Conservation (phyloP, 306 rosid genomes). For the Rosa persica region DNA sequence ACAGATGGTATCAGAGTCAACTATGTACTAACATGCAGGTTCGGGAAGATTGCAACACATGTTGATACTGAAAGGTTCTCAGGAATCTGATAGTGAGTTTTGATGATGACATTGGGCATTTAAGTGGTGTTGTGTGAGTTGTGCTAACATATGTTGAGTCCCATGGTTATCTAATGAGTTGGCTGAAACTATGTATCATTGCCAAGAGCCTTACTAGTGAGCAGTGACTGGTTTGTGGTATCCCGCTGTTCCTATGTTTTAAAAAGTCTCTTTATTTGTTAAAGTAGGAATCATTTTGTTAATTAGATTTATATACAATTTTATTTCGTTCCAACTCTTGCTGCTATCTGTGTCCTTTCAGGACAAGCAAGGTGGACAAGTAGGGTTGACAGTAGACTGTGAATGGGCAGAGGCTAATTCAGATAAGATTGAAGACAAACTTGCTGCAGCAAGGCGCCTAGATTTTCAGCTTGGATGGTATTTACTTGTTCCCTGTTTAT, state of each 20-base stretch:
- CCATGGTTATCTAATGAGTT: background rate
- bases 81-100: background rate
- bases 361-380: conserved; percentile 83
- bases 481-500: conserved; percentile 6
- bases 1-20: background rate
- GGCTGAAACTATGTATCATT: background rate
- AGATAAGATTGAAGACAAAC: conserved; percentile 61
- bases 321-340: conserved; percentile 18
- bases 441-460: conserved; percentile 82
- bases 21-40: background rate
- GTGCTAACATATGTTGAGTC: background rate
- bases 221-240: background rate
- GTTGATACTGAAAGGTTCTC: background rate
- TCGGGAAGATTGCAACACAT: background rate
- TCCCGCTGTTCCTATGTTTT: background rate
- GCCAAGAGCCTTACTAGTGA: background rate
- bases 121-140: background rate
- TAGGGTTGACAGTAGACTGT: conserved; percentile 75
- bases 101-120: background rate
- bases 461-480: conserved; percentile 97
- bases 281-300: background rate
- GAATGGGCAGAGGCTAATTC: conserved; percentile 97
- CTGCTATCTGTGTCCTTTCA: conserved; percentile 27
- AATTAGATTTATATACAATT: background rate
- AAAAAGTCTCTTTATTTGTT: background rate